These are phyloP conservation scores for Omphalea diandra DNA, from an alignment of 441 rosid species.

Conservation along the genomic window DNA sequence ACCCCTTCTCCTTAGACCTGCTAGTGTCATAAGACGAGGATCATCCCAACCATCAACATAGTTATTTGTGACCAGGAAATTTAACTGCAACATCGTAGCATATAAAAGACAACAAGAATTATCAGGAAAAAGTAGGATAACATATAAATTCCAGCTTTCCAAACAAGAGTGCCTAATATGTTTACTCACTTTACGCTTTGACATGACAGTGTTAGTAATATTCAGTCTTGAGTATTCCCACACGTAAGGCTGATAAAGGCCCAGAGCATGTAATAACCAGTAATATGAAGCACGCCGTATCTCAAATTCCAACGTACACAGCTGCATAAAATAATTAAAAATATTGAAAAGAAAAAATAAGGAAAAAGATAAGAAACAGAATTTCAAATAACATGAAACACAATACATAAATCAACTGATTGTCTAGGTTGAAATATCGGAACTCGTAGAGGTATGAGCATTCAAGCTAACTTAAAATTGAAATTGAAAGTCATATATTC, in stretches of 20 bases:
- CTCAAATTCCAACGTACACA: constrained; percentile 95
- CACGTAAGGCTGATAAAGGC: constrained; percentile 80
- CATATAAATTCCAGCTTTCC: constrained; percentile 13
- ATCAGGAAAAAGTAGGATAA: constrained; percentile 3
- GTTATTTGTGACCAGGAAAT: constrained; percentile 75
- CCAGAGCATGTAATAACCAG: constrained; percentile 67
- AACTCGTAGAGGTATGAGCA: not conserved
- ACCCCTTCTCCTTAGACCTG: constrained; percentile 93
- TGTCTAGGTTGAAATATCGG: not conserved
- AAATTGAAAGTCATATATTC: not conserved
- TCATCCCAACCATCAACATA: constrained; percentile 99
- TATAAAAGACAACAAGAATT: not conserved
- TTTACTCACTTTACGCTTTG: constrained; percentile 85
- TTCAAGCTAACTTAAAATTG: not conserved
- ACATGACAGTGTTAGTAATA: constrained; percentile 91
- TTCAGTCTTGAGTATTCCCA: constrained; percentile 97
- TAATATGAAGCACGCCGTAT: constrained; percentile 63
- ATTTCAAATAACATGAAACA: not conserved
- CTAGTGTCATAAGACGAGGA: constrained; percentile 94
- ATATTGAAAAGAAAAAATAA: not conserved
- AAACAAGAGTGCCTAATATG: constrained; percentile 5
- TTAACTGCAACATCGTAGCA: constrained; percentile 51
- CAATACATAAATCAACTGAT: not conserved
- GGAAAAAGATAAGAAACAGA: not conserved
- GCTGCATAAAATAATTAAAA: constrained; percentile 41